A percentile compares a stretch with the other conserved stretches of the same genome.
These are phyloP conservation scores for Uronychia setigera DNA, from an alignment of 73 alveolate genomes.

Conservation along the genomic window DNA sequence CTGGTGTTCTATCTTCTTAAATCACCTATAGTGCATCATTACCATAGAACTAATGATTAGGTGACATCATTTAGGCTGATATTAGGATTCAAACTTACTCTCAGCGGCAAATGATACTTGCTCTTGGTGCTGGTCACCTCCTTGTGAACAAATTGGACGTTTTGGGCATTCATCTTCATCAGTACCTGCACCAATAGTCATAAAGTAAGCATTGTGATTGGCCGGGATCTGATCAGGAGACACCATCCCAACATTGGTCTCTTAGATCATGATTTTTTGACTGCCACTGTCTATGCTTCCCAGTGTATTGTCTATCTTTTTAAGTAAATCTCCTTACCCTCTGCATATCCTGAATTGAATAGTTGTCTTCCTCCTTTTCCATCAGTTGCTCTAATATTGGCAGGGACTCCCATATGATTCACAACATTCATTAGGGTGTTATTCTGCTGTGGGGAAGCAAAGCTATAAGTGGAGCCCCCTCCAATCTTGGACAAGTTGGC, in stretches of 20 bases:
- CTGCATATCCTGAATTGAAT: too few relatives aligned
- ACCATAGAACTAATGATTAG: background rate
- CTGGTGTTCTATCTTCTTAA: background rate
- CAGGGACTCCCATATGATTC: background rate
- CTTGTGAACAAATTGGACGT: background rate
- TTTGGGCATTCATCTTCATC: background rate
- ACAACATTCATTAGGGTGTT: background rate
- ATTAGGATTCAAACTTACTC: background rate
- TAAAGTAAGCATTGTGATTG: background rate
- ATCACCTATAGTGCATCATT: background rate
- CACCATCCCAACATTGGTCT: background rate
- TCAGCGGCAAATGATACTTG: background rate
- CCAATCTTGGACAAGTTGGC: background rate
- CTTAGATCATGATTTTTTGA: background rate
- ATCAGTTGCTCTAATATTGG: too few relatives aligned
- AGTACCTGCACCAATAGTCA: background rate
- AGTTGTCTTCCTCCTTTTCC: background rate
- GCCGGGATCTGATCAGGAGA: background rate
- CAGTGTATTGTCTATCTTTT: background rate
- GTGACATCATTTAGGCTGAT: background rate
- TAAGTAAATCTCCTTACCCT: too few relatives aligned
- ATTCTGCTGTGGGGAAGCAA: background rate
- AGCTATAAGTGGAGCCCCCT: background rate
- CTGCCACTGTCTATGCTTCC: background rate
- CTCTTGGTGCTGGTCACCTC: too few relatives aligned